Evolutionary conservation across 148 eudicot genomes (phyloP), one percentile per base, ranked within the genome.

Genomic region (Rhododendron williamsianum): DNA sequence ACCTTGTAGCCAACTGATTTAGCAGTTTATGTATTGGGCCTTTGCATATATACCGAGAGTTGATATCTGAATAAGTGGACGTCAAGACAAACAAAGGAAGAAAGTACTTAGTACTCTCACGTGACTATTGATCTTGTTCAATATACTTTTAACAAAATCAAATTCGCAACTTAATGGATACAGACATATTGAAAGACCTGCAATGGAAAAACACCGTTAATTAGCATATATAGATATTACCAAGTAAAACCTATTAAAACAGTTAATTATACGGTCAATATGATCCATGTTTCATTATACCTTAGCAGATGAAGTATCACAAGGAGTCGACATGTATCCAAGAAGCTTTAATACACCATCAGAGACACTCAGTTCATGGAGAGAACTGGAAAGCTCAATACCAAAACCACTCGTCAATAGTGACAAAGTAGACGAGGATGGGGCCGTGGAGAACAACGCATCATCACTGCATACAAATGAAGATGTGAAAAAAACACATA

Each of bases 111-210:
- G 35, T 23, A 49, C 65, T 84, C 89, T 58, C 78, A 76, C 65
- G 19, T 80, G 78, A 25, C 76, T 67, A 87, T 72, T 80, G 35
- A 45, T 73, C 79, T 30, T 49, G 46, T 45, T 13, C 45, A 48
- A 76, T 35, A 81, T 9, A 45, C n/a, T 58, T 56, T 65, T 1
- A 13, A 81, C 82, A 85, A 52, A 25, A 84, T 67, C 12, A 69
- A 49, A 72, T 19, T 43, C 51, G 58, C 81, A 84, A 81, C 80
- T 69, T 56, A 79, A 81, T 58, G 99, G 99, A 95, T 97, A 97
- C 99, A 94, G 84, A 94, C 89, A 87, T 93, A 93, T 87, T 97
- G 99, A 87, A 95, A 78, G 81, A 89, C 99, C 99, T 95, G 99
- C 94, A 91, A 83, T 83, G 19, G 19, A 84, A 8, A 76, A 86